Evolutionary conservation across 2,329 filamentous ascomycete genomes (phyloP).

Genomic region (Pseudogymnoascus sp.): DNA sequence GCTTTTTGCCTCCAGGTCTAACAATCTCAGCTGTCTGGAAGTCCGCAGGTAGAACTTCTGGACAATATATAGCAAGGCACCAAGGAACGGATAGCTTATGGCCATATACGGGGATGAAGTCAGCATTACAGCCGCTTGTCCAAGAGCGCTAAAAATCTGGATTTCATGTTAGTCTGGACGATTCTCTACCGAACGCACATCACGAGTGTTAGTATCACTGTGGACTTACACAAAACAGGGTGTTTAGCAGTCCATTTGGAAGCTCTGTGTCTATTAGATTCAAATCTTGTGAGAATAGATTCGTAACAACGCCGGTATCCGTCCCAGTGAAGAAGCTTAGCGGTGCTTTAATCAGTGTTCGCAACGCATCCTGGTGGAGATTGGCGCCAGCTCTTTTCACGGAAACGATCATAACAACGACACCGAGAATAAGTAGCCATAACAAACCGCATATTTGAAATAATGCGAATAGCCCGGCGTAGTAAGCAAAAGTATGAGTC

Average conservation of each 20-base stretch:
- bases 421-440: conserved; percentile 19
- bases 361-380: conserved; percentile 22
- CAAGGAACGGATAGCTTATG: conserved; percentile 11
- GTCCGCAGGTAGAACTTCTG: conserved; percentile 39
- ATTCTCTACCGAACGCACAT: background rate
- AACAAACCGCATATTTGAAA: conserved; percentile 24
- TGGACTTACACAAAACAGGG: conserved; percentile 11
- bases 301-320: conserved; percentile 39
- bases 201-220: background rate
- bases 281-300: conserved; percentile 40
- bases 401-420: conserved; percentile 19
- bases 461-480: conserved; percentile 24
- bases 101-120: conserved; percentile 5
- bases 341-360: conserved; percentile 26
- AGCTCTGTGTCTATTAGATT: conserved; percentile 19
- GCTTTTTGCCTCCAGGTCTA: conserved; percentile 36
- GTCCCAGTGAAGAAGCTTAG: conserved; percentile 37
- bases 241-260: conserved; percentile 14
- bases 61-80: background rate
- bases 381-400: conserved; percentile 21
- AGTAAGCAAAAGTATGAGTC: conserved; percentile 21
- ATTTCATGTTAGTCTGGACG: background rate
- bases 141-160: background rate
- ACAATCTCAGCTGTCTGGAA: conserved; percentile 37
- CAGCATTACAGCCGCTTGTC: conserved; percentile 1